Base-by-base conservation (phyloP, 257 asterid genomes). In the Avicennia marina region DNA sequence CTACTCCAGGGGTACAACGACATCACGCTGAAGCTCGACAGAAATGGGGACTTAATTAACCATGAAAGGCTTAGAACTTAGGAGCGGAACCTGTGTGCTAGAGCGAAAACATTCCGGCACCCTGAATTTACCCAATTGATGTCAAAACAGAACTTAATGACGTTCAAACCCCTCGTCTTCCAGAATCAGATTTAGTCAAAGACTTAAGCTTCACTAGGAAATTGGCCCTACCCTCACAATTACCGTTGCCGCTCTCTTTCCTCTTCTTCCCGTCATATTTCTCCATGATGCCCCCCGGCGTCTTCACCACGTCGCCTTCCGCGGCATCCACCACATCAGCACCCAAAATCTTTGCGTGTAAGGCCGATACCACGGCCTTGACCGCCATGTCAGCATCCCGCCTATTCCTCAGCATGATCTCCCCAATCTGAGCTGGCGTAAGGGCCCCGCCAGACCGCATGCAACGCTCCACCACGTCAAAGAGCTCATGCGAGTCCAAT, bases 371-470 rank as follows among this genome's bases (percentile, higher is more conserved):
- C 18, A 70, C 78, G 0, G 76, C 72, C 56, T 54, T 54, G 25
- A 68, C 19, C 33, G 73, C 73, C 64, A 46, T 64, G 1, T 68
- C 68, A 39, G 73, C 59, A 34, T 68, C 64, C 40, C 58, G 33
- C 55, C 80, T 43, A 27, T 76, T 70, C 72, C 78, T 64, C 55
- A 79, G 39, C 69, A 79, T 19, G 40, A 73, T 72, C 73, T 79
- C 86, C 24, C 78, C 80, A 0, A 73, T 51, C 66, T 73, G 80
- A 31, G 82, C 86, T 11, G 86, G 82, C 46, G 76, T 62, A 6
- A 73, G 80, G 60, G 59, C 66, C 46, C 86, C 86, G n/a, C 80
- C 86, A 2, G 80, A 38, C 61, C 78, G 64, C 51, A 73, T 22
- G 42, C 86, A 73, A 1, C 86, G 64, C 74, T 79, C 82, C 72